Percentiles rank a stretch among this genome's conserved stretches.
These are phyloP conservation scores for Hymenoscyphus linearis DNA, from an alignment of 2,329 filamentous ascomycete genomes.

Conservation along the genomic window DNA sequence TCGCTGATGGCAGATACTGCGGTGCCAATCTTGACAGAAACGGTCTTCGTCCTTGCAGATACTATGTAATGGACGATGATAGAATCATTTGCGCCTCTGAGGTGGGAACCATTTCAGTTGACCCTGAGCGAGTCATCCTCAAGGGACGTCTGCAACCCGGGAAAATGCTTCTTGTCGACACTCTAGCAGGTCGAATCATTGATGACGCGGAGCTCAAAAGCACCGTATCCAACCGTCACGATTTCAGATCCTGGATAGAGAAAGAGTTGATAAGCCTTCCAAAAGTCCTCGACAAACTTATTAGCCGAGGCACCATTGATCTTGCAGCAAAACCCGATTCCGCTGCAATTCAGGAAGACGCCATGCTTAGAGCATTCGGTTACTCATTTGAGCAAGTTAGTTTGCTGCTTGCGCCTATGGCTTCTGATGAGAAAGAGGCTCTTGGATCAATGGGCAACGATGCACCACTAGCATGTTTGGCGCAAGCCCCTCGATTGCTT, in stretches of 20 bases:
- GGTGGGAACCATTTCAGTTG: conserved; percentile 87
- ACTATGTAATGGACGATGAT: conserved; percentile 95
- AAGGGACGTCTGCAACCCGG: conserved; percentile 93
- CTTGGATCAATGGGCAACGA: conserved; percentile 98
- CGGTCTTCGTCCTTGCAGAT: conserved; percentile 89
- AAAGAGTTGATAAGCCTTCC: conserved; percentile 79
- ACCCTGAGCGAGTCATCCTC: conserved; percentile 83
- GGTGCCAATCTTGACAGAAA: conserved; percentile 96
- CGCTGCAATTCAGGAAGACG: conserved; percentile 73
- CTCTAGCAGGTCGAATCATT: conserved; percentile 83
- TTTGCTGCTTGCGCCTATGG: conserved; percentile 89
- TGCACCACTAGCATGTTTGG: conserved; percentile 83
- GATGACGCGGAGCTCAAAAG: conserved; percentile 89
- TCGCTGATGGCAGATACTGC: conserved; percentile 93
- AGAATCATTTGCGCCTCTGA: conserved; percentile 96
- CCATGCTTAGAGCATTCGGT: conserved; percentile 78
- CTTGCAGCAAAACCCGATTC: conserved; percentile 64
- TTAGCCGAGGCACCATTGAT: conserved; percentile 52
- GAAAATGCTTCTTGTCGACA: conserved; percentile 94
- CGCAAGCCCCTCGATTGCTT: conserved; percentile 80
- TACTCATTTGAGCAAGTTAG: conserved; percentile 96
- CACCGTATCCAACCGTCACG: conserved; percentile 77
- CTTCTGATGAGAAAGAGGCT: conserved; percentile 93
- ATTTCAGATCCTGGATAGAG: conserved; percentile 86
- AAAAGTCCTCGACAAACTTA: conserved; percentile 60